A percentile compares a stretch with the other conserved stretches of the same genome.
phyloP scores from a whole-genome alignment of 768 basidiomycete species.

The Trametes maxima region DNA sequence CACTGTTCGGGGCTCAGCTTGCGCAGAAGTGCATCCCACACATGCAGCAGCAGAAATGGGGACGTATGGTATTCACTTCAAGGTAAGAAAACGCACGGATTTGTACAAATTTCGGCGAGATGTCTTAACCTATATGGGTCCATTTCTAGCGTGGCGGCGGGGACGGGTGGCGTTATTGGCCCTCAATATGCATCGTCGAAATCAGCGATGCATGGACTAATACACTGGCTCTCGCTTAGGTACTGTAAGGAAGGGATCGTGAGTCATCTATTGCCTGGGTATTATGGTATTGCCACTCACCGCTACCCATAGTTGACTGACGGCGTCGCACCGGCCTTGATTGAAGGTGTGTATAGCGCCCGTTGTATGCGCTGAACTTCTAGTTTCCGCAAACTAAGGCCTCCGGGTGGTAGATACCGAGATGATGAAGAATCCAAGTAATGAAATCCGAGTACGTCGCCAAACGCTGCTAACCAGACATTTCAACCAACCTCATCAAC shows the following conservation, averaged over 20 bases:
- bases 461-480: neutral
- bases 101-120: neutral
- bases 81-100: constrained; percentile 36
- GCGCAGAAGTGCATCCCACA: constrained; percentile 53
- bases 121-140: neutral
- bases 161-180: constrained; percentile 55
- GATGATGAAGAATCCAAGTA: constrained; percentile 48
- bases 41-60: constrained; percentile 52
- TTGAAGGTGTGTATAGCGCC: constrained; percentile 39
- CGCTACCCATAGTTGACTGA: constrained; percentile 45
- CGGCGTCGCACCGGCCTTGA: constrained; percentile 54
- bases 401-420: constrained; percentile 40
- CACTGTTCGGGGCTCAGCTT: constrained; percentile 36
- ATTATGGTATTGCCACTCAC: too few relatives aligned
- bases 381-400: neutral
- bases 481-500: neutral
- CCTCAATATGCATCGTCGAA: constrained; percentile 62
- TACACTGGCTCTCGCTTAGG: constrained; percentile 56
- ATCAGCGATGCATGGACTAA: constrained; percentile 53
- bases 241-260: constrained; percentile 56
- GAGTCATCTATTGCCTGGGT: constrained; percentile 24
- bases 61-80: constrained; percentile 54
- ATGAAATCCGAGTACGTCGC: constrained; percentile 36
- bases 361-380: neutral
- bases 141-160: constrained; percentile 48